phyloP scores from a whole-genome alignment of 768 basidiomycete species.

The Rhodotorula diobovata region DNA sequence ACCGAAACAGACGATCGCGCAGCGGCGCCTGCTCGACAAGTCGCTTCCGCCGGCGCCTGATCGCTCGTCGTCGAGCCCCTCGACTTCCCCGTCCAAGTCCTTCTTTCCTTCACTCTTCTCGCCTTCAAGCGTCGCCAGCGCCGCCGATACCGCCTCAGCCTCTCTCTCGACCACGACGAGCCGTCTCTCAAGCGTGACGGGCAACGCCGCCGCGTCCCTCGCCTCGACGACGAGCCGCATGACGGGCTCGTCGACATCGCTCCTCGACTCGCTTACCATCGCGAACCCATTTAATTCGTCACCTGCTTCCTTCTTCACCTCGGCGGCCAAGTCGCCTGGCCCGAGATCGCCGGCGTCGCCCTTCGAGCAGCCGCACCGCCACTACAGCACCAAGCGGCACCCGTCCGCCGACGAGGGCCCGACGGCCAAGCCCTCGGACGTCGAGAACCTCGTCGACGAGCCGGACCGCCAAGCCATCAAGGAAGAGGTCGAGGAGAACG shows the following conservation, averaged over 20 bases:
- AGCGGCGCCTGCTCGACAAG: not conserved
- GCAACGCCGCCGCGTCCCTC: not conserved
- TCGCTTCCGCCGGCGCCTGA: constrained; percentile 5
- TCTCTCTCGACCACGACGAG: not conserved
- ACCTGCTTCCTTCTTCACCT: not conserved
- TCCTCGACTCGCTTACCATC: constrained; percentile 28
- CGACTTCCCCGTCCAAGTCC: not conserved
- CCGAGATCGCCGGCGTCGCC: not conserved
- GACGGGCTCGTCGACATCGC: not conserved
- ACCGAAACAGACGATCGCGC: not conserved
- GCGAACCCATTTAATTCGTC: constrained; percentile 24
- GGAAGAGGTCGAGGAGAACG: constrained; percentile 24
- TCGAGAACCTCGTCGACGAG: constrained; percentile 21
- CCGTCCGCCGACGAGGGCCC: constrained; percentile 1
- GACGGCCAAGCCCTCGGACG: constrained; percentile 8
- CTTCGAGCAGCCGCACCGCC: not conserved
- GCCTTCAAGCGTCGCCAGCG: not conserved
- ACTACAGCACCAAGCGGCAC: constrained; percentile 4
- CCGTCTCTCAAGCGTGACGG: not conserved
- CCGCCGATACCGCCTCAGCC: not conserved
- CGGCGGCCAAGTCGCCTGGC: not conserved
- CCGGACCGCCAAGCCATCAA: constrained; percentile 11
- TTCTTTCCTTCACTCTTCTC: not conserved
- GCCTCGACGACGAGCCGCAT: not conserved
- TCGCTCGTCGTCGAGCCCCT: not conserved